These are phyloP conservation scores for Lanmaoa rubissima DNA, from an alignment of 768 basidiomycete genomes.

Conservation along the genomic window DNA sequence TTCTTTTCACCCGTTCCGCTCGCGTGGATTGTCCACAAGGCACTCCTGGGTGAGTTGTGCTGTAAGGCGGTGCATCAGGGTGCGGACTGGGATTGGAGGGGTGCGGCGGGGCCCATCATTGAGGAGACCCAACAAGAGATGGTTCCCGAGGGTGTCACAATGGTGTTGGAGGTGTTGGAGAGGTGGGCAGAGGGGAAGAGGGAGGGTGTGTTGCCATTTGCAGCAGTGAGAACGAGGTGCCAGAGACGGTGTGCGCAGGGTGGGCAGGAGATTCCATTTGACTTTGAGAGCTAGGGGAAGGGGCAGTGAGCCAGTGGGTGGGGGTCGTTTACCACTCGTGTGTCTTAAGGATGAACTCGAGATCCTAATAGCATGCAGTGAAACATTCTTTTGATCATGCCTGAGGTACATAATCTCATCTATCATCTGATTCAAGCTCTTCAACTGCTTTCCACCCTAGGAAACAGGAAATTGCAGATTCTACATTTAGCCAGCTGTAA, in stretches of 20 bases:
- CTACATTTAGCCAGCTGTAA: too few species aligned
- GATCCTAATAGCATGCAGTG: too few species aligned
- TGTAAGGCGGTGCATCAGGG: conserved; percentile 18
- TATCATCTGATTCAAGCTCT: too few species aligned
- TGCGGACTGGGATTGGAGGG: conserved; percentile 27
- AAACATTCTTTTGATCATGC: too few species aligned
- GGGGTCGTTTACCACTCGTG: too few species aligned
- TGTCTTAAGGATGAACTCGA: too few species aligned
- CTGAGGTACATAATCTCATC: too few species aligned
- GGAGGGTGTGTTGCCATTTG: conserved; percentile 12
- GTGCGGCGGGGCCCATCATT: conserved; percentile 12
- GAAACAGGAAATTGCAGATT: too few species aligned
- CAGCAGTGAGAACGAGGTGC: conserved; percentile 25
- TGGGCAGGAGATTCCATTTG: conserved; percentile 19
- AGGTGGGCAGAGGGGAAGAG: background rate
- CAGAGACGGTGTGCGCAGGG: conserved; percentile 18
- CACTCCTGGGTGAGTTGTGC: conserved; percentile 20
- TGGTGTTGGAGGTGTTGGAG: background rate
- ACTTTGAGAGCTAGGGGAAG: conserved; percentile 1
- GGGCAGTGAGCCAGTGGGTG: background rate
- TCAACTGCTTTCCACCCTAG: too few species aligned
- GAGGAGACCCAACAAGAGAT: conserved; percentile 18
- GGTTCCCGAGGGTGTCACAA: conserved; percentile 8
- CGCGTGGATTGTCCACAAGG: conserved; percentile 20
- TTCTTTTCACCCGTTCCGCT: conserved; percentile 24